A percentile compares a stretch with the other conserved stretches of the same genome.
Evolutionary conservation across 116 monocot species (phyloP).

Genomic region (Iris pallida): DNA sequence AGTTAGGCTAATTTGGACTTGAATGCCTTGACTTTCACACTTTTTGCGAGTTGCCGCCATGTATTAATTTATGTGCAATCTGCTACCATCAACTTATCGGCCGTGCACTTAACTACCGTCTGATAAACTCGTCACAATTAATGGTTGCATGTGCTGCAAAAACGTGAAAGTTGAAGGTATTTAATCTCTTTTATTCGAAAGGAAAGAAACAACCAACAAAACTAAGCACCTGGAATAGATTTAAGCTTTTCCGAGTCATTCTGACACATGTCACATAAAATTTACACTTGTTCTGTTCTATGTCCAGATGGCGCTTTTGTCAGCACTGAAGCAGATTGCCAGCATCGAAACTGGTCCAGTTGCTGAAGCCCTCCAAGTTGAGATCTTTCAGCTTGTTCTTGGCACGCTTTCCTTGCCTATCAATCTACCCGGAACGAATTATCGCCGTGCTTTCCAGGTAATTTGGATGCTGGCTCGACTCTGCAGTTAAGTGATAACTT

Average conservation of each 20-base stretch:
- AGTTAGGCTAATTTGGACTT: too few species aligned
- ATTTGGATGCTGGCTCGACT: neutral
- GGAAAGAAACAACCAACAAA: too few species aligned
- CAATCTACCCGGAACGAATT: conserved; percentile 70
- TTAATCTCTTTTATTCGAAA: too few species aligned
- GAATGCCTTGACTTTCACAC: too few species aligned
- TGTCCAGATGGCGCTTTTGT: conserved; percentile 77
- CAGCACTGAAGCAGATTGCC: conserved; percentile 69
- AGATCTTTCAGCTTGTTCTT: conserved; percentile 55
- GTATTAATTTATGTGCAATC: too few species aligned
- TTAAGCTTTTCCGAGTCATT: neutral
- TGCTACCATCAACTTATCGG: too few species aligned
- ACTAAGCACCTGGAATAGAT: too few species aligned
- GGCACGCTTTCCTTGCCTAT: conserved; percentile 70
- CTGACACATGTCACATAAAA: neutral
- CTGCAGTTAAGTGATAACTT: neutral
- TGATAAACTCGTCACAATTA: neutral
- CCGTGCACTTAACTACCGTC: too few species aligned
- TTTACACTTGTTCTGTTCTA: neutral
- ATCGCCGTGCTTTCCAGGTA: conserved; percentile 54
- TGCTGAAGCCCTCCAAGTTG: conserved; percentile 38
- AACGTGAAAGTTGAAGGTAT: too few species aligned
- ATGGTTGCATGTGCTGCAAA: neutral
- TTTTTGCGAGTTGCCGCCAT: too few species aligned
- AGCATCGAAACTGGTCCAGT: conserved; percentile 47